Evolutionary conservation across 441 rosid genomes (phyloP).

Genomic region (Raphanus hybrid): DNA sequence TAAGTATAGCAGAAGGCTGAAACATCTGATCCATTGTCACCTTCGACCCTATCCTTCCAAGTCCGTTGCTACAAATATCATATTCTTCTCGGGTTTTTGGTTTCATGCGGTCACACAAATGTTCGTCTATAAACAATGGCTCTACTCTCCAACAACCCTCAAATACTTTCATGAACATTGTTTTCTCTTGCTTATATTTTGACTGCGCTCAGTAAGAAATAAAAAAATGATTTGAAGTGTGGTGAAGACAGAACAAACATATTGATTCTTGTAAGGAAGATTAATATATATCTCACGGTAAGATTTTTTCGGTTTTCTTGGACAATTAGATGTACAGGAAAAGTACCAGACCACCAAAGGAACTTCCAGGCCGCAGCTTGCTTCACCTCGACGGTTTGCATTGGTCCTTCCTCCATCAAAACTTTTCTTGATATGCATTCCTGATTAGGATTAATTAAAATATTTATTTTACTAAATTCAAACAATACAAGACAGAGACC

Average conservation of each 20-base stretch:
- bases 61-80: conserved; percentile 59
- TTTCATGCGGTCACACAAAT: background rate
- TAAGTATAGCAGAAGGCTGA: conserved; percentile 73
- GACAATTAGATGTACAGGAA: conserved; percentile 76
- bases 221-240: no score
- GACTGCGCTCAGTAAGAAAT: background rate
- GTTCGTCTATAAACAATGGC: conserved; percentile 26
- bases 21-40: conserved; percentile 84
- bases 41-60: conserved; percentile 79
- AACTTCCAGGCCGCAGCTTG: conserved; percentile 95
- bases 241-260: background rate
- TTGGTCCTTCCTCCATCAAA: conserved; percentile 67
- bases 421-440: conserved; percentile 59
- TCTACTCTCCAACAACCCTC: conserved; percentile 78
- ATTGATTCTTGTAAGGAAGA: background rate
- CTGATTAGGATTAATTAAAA: background rate
- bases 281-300: conserved; percentile 13
- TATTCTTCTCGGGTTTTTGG: conserved; percentile 48
- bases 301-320: conserved; percentile 73
- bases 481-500: background rate
- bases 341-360: conserved; percentile 92
- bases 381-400: conserved; percentile 76
- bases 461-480: background rate
- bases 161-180: conserved; percentile 70
- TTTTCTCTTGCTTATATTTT: conserved; percentile 62